Base-by-base conservation (phyloP, 2,329 filamentous ascomycete genomes). In the Apiospora phragmitis region DNA sequence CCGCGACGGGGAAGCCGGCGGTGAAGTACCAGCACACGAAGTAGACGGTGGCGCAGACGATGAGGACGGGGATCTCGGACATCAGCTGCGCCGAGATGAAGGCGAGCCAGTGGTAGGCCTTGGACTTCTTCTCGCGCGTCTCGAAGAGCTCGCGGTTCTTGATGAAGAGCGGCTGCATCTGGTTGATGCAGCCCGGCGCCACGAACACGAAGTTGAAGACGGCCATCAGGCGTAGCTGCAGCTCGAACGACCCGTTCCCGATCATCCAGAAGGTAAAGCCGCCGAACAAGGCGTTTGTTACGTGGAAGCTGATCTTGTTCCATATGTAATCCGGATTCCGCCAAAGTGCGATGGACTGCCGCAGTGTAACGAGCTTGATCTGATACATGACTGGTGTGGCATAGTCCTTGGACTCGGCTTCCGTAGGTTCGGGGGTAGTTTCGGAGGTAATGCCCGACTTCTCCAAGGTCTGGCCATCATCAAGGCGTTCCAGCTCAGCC, bases 211-310 rank as follows among this genome's bases (percentile, higher is more conserved):
- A 87, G 32, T 93, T 75, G 80, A 93, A 93, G 69, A 83, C 81
- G 0, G 92, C 92, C 84, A 95, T 95, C 88, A 94, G 91, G 75
- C 92, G 88, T 80, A 93, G 90, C 77, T 94, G 92, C 86, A 94
- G 90, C 75, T 92, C 91, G 14, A 87, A 85, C 62, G 92, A 83
- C 0, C 85, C 87, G 79, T 90, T 85, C 1, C 90, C 91, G 4
- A 94, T 86, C 75, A 90, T 84, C 84, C 87, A 94, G 83, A 94
- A 94, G 4, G 92, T 94, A 81, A 94, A 94, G 26, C 91, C 92
- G 80, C 93, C 94, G 85, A 94, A 93, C 79, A 94, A 89, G 21
- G 91, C 92, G 59, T 92, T 85, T 71, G 94, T 87, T 70, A 93
- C 88, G 5, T 90, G 86, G 43, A 91, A 87, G 80, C 94, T 94